Conservation (phyloP, 805 yeast genomes). For the Debaryomyces maramus region DNA sequence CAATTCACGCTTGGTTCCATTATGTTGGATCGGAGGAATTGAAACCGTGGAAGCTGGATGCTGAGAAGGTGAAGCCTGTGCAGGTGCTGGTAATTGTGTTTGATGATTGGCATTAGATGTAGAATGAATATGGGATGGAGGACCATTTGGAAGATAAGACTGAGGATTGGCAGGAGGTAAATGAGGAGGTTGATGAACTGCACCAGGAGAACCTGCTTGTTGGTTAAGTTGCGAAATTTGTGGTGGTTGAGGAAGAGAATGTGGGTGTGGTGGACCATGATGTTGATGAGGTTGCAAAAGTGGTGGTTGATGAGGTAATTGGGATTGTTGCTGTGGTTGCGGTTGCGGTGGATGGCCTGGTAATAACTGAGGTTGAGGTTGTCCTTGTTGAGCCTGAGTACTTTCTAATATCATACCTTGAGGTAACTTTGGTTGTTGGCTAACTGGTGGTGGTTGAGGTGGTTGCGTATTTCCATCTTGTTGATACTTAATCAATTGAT, state of each 20-base stretch:
- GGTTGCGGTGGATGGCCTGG: constrained; percentile 9
- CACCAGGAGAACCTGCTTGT: constrained; percentile 7
- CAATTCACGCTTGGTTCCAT: constrained; percentile 32
- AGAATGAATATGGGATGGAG: constrained; percentile 9
- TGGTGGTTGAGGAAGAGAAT: constrained; percentile 12
- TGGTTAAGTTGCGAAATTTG: constrained; percentile 14
- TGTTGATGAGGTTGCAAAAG: constrained; percentile 12
- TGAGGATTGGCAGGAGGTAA: constrained; percentile 6
- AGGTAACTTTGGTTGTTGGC: constrained; percentile 62
- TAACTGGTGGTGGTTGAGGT: constrained; percentile 66
- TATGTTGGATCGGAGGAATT: constrained; percentile 8
- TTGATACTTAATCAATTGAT: constrained; percentile 74
- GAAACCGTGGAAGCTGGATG: constrained; percentile 2
- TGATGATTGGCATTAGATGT: constrained; percentile 1
- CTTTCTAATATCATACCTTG: constrained; percentile 62
- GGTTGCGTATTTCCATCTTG: constrained; percentile 65
- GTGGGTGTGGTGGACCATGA: constrained; percentile 9
- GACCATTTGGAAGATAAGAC: background rate
- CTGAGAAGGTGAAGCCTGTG: background rate
- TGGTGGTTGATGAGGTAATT: constrained; percentile 17
- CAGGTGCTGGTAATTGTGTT: constrained; percentile 5
- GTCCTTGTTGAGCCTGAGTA: constrained; percentile 28
- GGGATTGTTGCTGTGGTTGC: constrained; percentile 15
- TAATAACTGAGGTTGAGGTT: constrained; percentile 15
- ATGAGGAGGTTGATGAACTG: constrained; percentile 8